Evolutionary conservation across 2,329 filamentous ascomycete species (phyloP), one percentile per base, ranked within the genome.

Genomic region (Hortaea sp.): DNA sequence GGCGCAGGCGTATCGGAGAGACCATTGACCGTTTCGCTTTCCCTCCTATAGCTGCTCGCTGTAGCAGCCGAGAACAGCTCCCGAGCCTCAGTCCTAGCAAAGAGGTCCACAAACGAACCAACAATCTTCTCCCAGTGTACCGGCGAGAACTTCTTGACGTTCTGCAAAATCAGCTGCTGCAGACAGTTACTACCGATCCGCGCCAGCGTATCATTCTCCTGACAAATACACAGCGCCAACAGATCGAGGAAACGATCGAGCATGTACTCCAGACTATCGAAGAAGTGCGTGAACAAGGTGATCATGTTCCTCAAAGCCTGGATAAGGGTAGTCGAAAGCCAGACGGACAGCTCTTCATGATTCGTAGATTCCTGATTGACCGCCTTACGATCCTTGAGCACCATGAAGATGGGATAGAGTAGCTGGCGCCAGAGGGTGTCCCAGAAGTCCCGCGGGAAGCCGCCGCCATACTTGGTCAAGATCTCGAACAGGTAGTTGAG

Each of bases 251-350:
- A 97, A n/a, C 92, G 78, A 65, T 95, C 88, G 12, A 99, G 77
- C 92, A 99, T 98, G 63, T 95, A 94, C 68, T 97, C 88, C 7
- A 99, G 72, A 0, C 88, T 82, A 49, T 94, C 87, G 54, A 98
- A 99, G 67, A 97, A 98, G 67, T 99, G 94, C 0, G 94, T 98
- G 66, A 98, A 98, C 27, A 99, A 78, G 1, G 88, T 90, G 58
- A 99, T 97, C 86, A 98, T 95, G 68, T 97, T 95, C 49, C 92
- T 83, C 46, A 99, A 72, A 1, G 92, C 92, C 65, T 99, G 92
- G 37, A 99, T 98, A 87, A 99, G 95, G 6, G 92, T 99, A 0
- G 92, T 98, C 0, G 92, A 97, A 27, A 99, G 75, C 92, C 92
- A 99, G 2, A 99, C 92, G 0, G 92, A 97, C 13, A 97, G 75